A percentile compares a stretch with the other conserved stretches of the same genome.
Conservation (phyloP, 345 rosid species). For the Erodium maritimum region DNA sequence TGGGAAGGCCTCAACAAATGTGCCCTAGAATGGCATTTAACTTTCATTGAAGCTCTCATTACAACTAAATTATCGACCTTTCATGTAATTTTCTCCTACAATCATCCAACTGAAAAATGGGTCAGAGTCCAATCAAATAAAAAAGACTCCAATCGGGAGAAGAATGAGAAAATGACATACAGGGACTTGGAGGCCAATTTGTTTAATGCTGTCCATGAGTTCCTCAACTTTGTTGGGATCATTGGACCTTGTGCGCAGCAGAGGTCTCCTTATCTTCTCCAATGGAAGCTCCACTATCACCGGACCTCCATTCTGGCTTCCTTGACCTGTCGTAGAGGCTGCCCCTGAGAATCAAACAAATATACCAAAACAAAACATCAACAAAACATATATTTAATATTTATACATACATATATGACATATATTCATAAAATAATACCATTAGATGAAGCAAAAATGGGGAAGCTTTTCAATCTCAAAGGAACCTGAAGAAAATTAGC, state of each 20-base stretch:
- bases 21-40: too few relatives aligned
- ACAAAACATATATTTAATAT: not conserved
- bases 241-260: conserved; percentile 75
- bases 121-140: too few relatives aligned
- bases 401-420: not conserved
- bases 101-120: too few relatives aligned
- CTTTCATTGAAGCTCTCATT: too few relatives aligned
- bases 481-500: conserved; percentile 45
- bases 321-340: conserved; percentile 15
- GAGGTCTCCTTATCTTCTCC: conserved; percentile 69
- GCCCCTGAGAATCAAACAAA: conserved; percentile 16
- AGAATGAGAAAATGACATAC: conserved; percentile 17
- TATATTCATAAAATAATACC: conserved; percentile 19
- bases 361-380: not conserved
- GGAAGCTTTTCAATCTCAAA: conserved; percentile 31
- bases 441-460: conserved; percentile 54
- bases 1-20: too few relatives aligned
- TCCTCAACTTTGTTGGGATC: conserved; percentile 73
- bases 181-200: conserved; percentile 89
- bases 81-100: too few relatives aligned
- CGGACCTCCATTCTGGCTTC: conserved; percentile 37
- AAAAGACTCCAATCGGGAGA: not conserved
- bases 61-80: too few relatives aligned
- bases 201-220: conserved; percentile 66
- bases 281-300: conserved; percentile 56